Evolutionary conservation across 371 early-diverging fungal species (phyloP).

Genomic region (Capillidium rhysosporum): DNA sequence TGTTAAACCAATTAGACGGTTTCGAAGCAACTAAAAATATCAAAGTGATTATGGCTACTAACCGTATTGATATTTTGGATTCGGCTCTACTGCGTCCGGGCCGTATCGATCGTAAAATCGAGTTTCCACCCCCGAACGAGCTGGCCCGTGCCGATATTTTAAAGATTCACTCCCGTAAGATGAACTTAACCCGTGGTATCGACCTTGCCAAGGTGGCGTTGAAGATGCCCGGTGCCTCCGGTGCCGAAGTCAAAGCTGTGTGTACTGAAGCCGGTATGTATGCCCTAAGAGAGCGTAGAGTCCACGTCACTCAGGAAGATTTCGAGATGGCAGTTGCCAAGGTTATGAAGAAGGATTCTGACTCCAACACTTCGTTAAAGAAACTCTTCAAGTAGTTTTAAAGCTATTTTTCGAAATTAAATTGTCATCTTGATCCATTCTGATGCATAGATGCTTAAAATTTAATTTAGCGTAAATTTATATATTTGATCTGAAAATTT

Average conservation of each 20-base stretch:
- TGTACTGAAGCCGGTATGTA: conserved; percentile 99
- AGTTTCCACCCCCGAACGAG: conserved; percentile 98
- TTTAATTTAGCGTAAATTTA: no score
- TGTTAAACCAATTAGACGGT: conserved; percentile 98
- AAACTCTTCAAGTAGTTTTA: conserved; percentile 85
- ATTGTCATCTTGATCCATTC: no score
- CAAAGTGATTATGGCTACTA: conserved; percentile 99
- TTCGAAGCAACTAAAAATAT: conserved; percentile 93
- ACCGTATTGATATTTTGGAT: conserved; percentile 99
- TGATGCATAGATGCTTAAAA: no score
- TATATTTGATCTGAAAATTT: no score
- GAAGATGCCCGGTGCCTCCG: conserved; percentile 98
- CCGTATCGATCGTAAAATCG: conserved; percentile 99
- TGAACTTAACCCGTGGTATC: conserved; percentile 90
- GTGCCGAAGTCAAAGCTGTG: conserved; percentile 99
- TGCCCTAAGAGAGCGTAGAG: conserved; percentile 83
- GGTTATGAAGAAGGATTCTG: conserved; percentile 98
- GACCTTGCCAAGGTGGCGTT: conserved; percentile 98
- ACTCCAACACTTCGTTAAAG: conserved; percentile 85
- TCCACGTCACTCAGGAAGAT: conserved; percentile 92
- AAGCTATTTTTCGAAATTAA: no score
- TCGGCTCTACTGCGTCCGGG: conserved; percentile 99
- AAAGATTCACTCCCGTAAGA: conserved; percentile 99
- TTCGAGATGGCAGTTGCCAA: conserved; percentile 99
- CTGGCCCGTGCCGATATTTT: conserved; percentile 97